Percentiles rank a stretch among this genome's conserved stretches.
Evolutionary conservation across 108 stramenopile genomes (phyloP).

Genomic region (Cylindrotheca closterium): DNA sequence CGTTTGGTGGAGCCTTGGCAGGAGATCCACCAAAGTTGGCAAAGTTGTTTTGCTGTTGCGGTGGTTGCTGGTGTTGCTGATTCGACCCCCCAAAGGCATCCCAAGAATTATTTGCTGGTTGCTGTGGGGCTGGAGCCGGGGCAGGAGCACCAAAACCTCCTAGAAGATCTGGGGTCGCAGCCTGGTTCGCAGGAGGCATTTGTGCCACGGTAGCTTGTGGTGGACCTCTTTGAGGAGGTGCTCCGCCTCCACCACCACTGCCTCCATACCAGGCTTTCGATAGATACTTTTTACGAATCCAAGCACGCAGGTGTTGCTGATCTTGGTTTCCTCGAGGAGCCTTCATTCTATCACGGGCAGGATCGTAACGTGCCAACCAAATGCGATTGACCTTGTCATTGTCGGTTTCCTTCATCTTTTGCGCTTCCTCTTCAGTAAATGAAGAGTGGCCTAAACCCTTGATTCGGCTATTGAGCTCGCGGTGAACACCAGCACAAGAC

Average conservation of each 20-base stretch:
- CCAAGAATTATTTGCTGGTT: conserved; percentile 45
- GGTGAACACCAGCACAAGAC: conserved; percentile 77
- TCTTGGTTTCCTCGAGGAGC: conserved; percentile 63
- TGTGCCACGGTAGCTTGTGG: conserved; percentile 39
- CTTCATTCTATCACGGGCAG: conserved; percentile 39
- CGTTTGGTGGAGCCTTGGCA: neutral
- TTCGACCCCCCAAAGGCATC: conserved; percentile 64
- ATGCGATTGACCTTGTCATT: conserved; percentile 73
- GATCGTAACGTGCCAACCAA: conserved; percentile 68
- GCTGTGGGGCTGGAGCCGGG: conserved; percentile 29
- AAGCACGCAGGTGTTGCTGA: conserved; percentile 53
- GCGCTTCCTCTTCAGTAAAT: conserved; percentile 74
- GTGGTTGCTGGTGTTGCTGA: conserved; percentile 20
- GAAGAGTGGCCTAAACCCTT: conserved; percentile 80
- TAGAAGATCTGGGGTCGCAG: conserved; percentile 42
- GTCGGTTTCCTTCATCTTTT: conserved; percentile 35
- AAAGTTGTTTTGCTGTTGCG: conserved; percentile 28
- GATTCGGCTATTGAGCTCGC: conserved; percentile 75
- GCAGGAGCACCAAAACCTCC: conserved; percentile 42
- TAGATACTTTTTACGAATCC: conserved; percentile 76
- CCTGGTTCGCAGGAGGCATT: conserved; percentile 25
- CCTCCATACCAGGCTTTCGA: conserved; percentile 62
- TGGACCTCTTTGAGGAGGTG: neutral
- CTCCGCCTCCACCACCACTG: neutral
- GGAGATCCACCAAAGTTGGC: conserved; percentile 15